Base-by-base conservation (phyloP, 1,139 yeast genomes). In the Geotrichum carabidarum region DNA sequence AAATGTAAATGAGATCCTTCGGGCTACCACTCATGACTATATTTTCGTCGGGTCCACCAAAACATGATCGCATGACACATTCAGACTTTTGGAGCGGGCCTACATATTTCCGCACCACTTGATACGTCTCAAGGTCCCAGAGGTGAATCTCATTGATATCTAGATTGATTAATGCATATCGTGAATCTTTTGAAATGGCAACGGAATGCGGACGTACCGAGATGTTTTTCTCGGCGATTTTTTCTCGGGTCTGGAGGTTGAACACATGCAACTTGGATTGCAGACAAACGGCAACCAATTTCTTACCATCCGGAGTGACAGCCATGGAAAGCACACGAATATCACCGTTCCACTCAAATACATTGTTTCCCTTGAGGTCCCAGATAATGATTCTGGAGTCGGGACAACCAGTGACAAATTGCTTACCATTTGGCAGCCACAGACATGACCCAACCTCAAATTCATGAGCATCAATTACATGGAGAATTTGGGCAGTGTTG, bases 21-120 rank as follows among this genome's bases (percentile, higher is more conserved):
- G 86, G 94, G 47, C 94, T 83, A 1, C 97, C 97, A 62, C 91
- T 82, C 15, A 86, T 72, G 0, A 89, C 80, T 51, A 88, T 73
- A 59, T 83, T 84, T 63, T 86, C 95, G 57, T 81, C 77, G 37
- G 74, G 74, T 3, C 79, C 79, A 0, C 96, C 96, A 68, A 90
- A 85, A 60, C 90, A 78, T 0, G 95, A 84, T 40, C 96, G 76
- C 32, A 91, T 80, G 44, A 89, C 83, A 64, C 76, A 86, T 34
- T 82, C 78, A 31, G 61, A 56, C 52, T 48, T 49, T 41, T 38
- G 44, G 53, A 79, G 78, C 64, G 84, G 88, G 1, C 96, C 96
- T 44, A 79, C 73, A 61, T 79, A 84, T 61, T 81, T 85, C 55
- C 81, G 80, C 38, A 81, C 77, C 31, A 86, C 69, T 0, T 79